phyloP scores from a whole-genome alignment of 208 protist species.

The Kentomonas sorsogonicus region DNA sequence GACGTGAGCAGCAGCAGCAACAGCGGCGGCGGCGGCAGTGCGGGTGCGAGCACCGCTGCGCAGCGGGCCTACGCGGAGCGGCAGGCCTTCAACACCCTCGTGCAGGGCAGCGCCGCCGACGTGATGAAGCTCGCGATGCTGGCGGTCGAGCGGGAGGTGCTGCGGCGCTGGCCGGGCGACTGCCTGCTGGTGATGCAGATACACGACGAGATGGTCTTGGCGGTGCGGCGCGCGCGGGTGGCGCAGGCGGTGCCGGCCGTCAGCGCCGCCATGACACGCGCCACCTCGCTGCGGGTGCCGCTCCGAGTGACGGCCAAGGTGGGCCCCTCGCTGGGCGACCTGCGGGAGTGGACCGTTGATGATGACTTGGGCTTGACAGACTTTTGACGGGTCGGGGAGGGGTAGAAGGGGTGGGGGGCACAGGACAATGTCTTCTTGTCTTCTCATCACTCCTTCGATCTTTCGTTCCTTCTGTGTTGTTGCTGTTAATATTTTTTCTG shows the following conservation, averaged over 20 bases:
- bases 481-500: neutral
- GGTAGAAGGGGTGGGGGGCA: neutral
- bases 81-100: conserved; percentile 88
- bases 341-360: conserved; percentile 72
- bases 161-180: conserved; percentile 29
- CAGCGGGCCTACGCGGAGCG: conserved; percentile 75
- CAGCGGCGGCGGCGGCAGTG: no score
- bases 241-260: conserved; percentile 40
- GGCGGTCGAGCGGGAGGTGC: conserved; percentile 57
- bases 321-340: conserved; percentile 56
- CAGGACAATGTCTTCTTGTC: no score
- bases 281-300: conserved; percentile 61
- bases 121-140: conserved; percentile 88
- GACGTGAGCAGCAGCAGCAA: no score
- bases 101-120: conserved; percentile 88
- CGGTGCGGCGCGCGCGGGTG: conserved; percentile 32
- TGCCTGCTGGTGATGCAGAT: conserved; percentile 45
- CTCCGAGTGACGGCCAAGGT: conserved; percentile 58
- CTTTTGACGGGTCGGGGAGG: conserved; percentile 2
- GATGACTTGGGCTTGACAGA: conserved; percentile 46
- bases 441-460: no score
- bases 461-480: no score
- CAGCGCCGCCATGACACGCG: conserved; percentile 30
- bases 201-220: conserved; percentile 86
- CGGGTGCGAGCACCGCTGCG: no score